phyloP scores from a whole-genome alignment of 805 yeast genomes.

The Lipomyces spencermartinsiae region DNA sequence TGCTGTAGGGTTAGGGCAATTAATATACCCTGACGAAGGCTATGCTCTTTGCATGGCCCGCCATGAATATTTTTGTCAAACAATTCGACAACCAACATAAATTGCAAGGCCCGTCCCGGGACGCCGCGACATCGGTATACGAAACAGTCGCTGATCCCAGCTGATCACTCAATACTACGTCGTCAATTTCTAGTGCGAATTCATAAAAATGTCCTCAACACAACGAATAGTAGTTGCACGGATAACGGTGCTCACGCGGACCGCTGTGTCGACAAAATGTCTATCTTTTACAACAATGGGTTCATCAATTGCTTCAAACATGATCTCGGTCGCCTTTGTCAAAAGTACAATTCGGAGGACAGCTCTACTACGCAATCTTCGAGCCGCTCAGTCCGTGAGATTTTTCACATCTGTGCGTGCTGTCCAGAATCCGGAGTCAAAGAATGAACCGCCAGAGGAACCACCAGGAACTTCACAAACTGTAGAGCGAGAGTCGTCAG shows the following conservation, averaged over 20 bases:
- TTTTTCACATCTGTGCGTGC: background rate
- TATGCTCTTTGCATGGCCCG: too few relatives aligned
- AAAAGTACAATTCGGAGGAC: background rate
- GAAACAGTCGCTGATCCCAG: background rate
- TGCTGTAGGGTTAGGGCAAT: background rate
- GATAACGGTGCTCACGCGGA: background rate
- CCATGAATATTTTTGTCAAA: too few relatives aligned
- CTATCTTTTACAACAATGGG: background rate
- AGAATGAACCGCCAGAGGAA: background rate
- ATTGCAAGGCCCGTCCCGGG: background rate
- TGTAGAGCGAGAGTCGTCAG: conserved; percentile 18
- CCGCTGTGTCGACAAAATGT: conserved; percentile 6
- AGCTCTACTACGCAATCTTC: background rate
- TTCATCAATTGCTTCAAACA: conserved; percentile 9
- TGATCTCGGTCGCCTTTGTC: conserved; percentile 7
- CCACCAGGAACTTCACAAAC: background rate
- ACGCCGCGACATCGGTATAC: background rate
- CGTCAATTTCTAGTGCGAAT: background rate
- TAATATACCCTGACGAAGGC: background rate
- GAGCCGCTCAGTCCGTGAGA: background rate
- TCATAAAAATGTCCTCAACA: conserved; percentile 11
- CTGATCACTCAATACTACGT: background rate
- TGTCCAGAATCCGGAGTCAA: background rate
- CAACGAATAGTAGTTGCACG: conserved; percentile 17
- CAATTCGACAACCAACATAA: too few relatives aligned